Base-by-base conservation (phyloP, 805 yeast genomes). In the Saturnispora gosingensis region DNA sequence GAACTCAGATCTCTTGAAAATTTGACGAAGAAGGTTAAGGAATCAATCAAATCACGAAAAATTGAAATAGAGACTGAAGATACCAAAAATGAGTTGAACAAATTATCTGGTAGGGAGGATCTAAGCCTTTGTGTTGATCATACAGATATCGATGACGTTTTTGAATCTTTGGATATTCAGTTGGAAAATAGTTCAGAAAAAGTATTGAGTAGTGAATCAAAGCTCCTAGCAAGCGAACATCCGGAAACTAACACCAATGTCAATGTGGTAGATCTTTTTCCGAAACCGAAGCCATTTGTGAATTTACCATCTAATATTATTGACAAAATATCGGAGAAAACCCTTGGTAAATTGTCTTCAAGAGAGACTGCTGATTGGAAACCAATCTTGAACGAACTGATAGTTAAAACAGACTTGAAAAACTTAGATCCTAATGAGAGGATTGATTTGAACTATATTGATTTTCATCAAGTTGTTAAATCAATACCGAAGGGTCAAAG, bases 281-380 rank as follows among this genome's bases (percentile, higher is more conserved):
- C 70, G 3, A 27, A 50, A 10, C 60, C 61, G 2, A 56, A 56
- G 34, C 59, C 67, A 1, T 57, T 58, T 45, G 51, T 54, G 3
- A 39, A 61, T 2, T 51, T 78, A 4, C 81, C 83, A 0, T 47
- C 52, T 1, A 48, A 65, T 0, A 64, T 78, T 10, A 49, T 61
- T 11, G 67, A 66, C 3, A 65, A 66, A 34, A 57, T 78, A 8
- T 56, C 58, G 25, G 75, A 74, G 0, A 67, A 72, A 13, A 63
- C 77, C 0, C 57, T 72, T 3, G 70, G 68, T 47, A 69, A 64
- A 54, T 66, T 78, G 35, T 68, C 72, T 0, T 64, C 69, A 20
- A 61, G 67, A 46, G 65, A 68, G 20, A 58, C 66, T 30, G 76
- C 73, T 50, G 69, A 77, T 57, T 78, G 82, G 82, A 60, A 60